A percentile compares a stretch with the other conserved stretches of the same genome.
These are phyloP conservation scores for Papilionanthe hybrid DNA, from an alignment of 116 monocot genomes.

Conservation along the genomic window DNA sequence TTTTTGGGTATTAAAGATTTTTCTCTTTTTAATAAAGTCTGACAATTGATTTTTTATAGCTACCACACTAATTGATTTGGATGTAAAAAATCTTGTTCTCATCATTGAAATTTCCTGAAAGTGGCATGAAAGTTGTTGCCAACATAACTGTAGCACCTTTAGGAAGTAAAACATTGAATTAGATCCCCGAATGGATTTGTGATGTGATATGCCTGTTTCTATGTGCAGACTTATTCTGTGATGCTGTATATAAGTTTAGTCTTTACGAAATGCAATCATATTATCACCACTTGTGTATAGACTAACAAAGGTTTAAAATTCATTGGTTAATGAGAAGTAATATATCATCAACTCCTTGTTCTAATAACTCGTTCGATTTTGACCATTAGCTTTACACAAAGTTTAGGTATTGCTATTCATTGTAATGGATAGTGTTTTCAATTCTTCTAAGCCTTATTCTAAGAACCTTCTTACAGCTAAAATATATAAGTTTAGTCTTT, in stretches of 20 bases:
- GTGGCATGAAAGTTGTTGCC: too few relatives aligned
- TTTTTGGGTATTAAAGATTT: too few relatives aligned
- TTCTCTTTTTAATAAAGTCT: too few relatives aligned
- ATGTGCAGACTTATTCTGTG: neutral
- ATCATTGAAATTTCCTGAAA: too few relatives aligned
- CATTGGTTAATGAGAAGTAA: neutral
- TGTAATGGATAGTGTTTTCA: neutral
- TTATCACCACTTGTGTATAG: neutral
- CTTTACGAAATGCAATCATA: neutral
- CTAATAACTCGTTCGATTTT: neutral
- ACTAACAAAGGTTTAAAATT: neutral
- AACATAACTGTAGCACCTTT: too few relatives aligned
- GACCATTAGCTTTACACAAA: neutral
- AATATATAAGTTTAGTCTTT: neutral
- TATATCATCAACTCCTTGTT: neutral
- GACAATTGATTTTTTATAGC: neutral
- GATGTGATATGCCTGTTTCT: neutral
- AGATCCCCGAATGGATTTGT: too few relatives aligned
- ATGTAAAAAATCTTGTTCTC: too few relatives aligned
- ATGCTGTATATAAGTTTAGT: neutral
- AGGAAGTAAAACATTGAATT: too few relatives aligned
- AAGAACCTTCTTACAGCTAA: too few relatives aligned
- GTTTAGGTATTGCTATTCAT: neutral
- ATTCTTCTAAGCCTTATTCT: too few relatives aligned
- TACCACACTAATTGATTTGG: neutral